Percentiles rank a stretch among this genome's conserved stretches.
These are phyloP conservation scores for Coleophoma crateriformis DNA, from an alignment of 2,329 filamentous ascomycete genomes.

Conservation along the genomic window DNA sequence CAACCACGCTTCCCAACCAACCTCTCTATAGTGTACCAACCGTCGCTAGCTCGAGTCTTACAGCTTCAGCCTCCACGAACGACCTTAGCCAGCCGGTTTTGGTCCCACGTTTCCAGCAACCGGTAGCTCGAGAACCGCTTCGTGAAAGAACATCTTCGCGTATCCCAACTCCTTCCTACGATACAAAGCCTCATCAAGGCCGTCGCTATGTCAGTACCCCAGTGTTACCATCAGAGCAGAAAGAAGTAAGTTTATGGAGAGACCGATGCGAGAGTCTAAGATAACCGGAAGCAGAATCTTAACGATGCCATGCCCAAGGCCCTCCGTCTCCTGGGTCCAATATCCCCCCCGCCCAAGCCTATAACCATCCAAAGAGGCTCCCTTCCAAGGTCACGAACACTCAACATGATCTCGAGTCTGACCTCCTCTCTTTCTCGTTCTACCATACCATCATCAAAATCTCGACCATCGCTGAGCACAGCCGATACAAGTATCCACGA, in stretches of 20 bases:
- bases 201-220: constrained; percentile 11
- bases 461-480: neutral
- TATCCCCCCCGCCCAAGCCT: constrained; percentile 8
- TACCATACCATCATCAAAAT: constrained; percentile 2
- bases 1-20: constrained; percentile 1
- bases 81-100: constrained; percentile 7
- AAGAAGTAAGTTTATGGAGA: constrained; percentile 9
- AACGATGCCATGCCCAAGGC: constrained; percentile 4
- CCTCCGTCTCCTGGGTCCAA: constrained; percentile 7
- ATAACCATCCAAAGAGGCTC: neutral
- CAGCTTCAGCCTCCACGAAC: constrained; percentile 12
- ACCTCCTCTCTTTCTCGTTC: constrained; percentile 37
- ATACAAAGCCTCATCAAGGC: neutral
- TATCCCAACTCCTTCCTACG: constrained; percentile 6
- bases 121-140: neutral
- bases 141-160: neutral
- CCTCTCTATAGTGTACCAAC: constrained; percentile 12
- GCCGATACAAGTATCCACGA: neutral
- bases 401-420: constrained; percentile 38
- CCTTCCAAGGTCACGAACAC: constrained; percentile 39
- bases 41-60: constrained; percentile 12
- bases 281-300: neutral
- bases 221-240: constrained; percentile 5
- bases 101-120: neutral
- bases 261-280: too few species aligned